These are phyloP conservation scores for Fomitopsis palustris DNA, from an alignment of 1,284 basidiomycete genomes.

Conservation along the genomic window DNA sequence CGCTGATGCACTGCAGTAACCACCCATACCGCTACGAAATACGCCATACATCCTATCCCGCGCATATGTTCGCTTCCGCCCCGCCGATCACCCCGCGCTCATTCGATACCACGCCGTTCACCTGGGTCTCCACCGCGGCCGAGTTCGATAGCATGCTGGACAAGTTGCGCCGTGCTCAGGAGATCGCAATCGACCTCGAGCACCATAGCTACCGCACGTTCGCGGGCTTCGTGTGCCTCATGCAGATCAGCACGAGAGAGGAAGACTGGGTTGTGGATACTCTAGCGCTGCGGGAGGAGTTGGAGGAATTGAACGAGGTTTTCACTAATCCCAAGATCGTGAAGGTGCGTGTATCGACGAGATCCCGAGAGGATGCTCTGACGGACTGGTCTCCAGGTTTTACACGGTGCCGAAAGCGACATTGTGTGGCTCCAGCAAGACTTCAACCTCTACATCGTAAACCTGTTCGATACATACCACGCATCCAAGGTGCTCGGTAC, in stretches of 20 bases:
- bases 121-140: constrained; percentile 65
- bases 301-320: constrained; percentile 71
- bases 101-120: constrained; percentile 70
- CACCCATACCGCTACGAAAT: constrained; percentile 88
- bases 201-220: constrained; percentile 88
- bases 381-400: constrained; percentile 49
- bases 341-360: constrained; percentile 56
- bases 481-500: constrained; percentile 83
- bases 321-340: constrained; percentile 84
- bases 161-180: constrained; percentile 60
- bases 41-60: constrained; percentile 66
- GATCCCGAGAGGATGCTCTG: background rate
- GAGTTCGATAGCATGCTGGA: constrained; percentile 63
- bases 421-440: constrained; percentile 96
- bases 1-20: constrained; percentile 24
- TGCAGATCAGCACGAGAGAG: constrained; percentile 87
- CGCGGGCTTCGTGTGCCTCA: constrained; percentile 87
- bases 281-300: constrained; percentile 72
- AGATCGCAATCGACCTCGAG: constrained; percentile 94
- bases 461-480: constrained; percentile 95
- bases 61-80: constrained; percentile 57
- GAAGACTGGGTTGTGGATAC: constrained; percentile 90
- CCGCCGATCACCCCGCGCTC: constrained; percentile 48
- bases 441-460: constrained; percentile 91
- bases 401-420: constrained; percentile 95